These are phyloP conservation scores for Boletellus ananas DNA, from an alignment of 768 basidiomycete species.

Conservation along the genomic window DNA sequence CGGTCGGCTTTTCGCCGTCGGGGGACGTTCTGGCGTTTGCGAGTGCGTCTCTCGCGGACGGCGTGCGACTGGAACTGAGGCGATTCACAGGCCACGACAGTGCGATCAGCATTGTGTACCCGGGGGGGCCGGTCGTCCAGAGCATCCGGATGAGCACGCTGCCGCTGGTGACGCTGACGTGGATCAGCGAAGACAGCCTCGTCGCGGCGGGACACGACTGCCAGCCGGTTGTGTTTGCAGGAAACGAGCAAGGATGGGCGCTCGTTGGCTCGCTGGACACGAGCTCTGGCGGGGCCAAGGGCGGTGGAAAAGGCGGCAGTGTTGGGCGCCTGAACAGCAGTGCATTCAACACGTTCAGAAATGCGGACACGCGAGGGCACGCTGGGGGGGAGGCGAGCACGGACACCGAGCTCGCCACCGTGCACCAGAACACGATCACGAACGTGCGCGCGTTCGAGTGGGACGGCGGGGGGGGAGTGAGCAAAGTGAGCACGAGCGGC, in stretches of 20 bases:
- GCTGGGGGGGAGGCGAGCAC: slow-evolving; percentile 32
- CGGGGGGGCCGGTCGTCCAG: slow-evolving; percentile 67
- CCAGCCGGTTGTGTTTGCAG: slow-evolving; percentile 85
- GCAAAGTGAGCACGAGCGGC: slow-evolving; percentile 83
- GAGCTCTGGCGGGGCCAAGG: slow-evolving; percentile 35
- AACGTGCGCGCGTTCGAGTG: slow-evolving; percentile 71
- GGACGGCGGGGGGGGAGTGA: slow-evolving; percentile 51
- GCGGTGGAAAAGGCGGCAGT: slow-evolving; percentile 39
- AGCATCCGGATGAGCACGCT: slow-evolving; percentile 74
- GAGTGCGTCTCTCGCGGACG: slow-evolving; percentile 51
- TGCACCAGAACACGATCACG: slow-evolving; percentile 99
- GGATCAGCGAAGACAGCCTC: slow-evolving; percentile 77
- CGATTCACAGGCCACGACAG: slow-evolving; percentile 84
- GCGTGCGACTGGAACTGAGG: neutral
- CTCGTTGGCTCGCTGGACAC: slow-evolving; percentile 78
- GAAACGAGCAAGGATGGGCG: slow-evolving; percentile 74
- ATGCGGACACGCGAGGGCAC: slow-evolving; percentile 76
- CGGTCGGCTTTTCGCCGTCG: slow-evolving; percentile 93
- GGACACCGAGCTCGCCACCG: slow-evolving; percentile 79
- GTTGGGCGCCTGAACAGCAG: slow-evolving; percentile 84
- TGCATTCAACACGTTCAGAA: slow-evolving; percentile 91
- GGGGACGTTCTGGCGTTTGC: slow-evolving; percentile 94
- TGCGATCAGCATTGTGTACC: slow-evolving; percentile 88
- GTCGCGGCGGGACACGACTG: slow-evolving; percentile 98
- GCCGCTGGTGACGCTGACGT: slow-evolving; percentile 81